Conservation (phyloP, 108 stramenopile species). For the Chaetoceros tenuissimus region DNA sequence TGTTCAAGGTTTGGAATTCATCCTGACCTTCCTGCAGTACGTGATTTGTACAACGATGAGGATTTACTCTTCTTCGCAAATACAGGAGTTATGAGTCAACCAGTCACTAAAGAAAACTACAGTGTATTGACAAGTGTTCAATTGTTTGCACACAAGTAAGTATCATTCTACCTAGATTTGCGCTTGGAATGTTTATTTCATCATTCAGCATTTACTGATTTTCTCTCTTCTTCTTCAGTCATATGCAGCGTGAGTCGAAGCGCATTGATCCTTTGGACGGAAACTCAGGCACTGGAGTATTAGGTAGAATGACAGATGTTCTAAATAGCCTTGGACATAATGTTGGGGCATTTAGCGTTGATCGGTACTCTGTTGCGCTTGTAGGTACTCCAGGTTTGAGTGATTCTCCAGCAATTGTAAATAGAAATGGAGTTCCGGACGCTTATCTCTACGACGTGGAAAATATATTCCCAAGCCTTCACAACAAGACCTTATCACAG, state of each 20-base stretch:
- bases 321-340: constrained; percentile 10
- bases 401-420: constrained; percentile 3
- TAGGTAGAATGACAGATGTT: constrained; percentile 8
- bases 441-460: constrained; percentile 30
- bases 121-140: constrained; percentile 23
- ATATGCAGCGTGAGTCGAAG: constrained; percentile 25
- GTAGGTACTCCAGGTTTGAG: constrained; percentile 5
- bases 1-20: constrained; percentile 56
- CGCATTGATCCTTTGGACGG: constrained; percentile 26
- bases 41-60: constrained; percentile 44
- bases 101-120: constrained; percentile 37
- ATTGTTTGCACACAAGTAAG: constrained; percentile 66
- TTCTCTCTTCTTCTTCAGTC: too few species aligned
- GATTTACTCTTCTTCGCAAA: constrained; percentile 61
- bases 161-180: too few species aligned
- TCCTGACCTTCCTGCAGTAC: constrained; percentile 15
- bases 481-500: constrained; percentile 18
- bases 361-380: constrained; percentile 11
- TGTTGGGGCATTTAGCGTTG: constrained; percentile 23
- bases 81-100: constrained; percentile 44
- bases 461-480: constrained; percentile 15
- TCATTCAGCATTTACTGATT: too few species aligned
- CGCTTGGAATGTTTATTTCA: too few species aligned
- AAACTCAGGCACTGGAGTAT: constrained; percentile 23
- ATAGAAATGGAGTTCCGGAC: constrained; percentile 13